Percentiles rank a stretch among this genome's conserved stretches.
Conservation (phyloP, 345 rosid species). For the Punica granatum region DNA sequence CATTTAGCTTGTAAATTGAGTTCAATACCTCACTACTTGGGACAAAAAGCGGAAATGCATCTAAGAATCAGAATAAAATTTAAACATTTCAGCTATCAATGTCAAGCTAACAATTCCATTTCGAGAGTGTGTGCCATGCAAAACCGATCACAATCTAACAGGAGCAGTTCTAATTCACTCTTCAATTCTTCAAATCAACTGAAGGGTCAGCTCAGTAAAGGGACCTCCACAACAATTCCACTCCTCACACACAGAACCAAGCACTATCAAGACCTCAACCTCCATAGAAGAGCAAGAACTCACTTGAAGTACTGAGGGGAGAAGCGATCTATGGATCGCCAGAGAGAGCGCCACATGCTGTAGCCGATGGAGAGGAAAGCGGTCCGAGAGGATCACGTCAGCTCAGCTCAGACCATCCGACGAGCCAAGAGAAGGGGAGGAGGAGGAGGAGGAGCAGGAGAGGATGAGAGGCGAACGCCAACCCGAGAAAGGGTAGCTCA, state of each 20-base stretch:
- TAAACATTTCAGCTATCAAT: neutral
- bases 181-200: neutral
- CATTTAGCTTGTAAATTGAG: neutral
- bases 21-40: neutral
- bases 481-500: neutral
- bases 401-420: neutral
- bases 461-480: neutral
- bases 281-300: neutral
- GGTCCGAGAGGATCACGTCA: neutral
- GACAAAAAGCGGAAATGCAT: neutral
- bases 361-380: neutral
- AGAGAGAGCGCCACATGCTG: conserved; percentile 42
- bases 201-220: neutral
- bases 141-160: neutral
- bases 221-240: neutral
- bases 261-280: neutral
- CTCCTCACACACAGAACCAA: neutral
- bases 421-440: neutral
- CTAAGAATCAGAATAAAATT: neutral
- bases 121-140: neutral
- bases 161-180: neutral
- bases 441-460: neutral
- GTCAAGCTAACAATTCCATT: neutral
- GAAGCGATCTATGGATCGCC: conserved; percentile 64
- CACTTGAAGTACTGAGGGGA: conserved; percentile 57